Conservation (phyloP, 257 asterid species). For the Gentiana dahurica region DNA sequence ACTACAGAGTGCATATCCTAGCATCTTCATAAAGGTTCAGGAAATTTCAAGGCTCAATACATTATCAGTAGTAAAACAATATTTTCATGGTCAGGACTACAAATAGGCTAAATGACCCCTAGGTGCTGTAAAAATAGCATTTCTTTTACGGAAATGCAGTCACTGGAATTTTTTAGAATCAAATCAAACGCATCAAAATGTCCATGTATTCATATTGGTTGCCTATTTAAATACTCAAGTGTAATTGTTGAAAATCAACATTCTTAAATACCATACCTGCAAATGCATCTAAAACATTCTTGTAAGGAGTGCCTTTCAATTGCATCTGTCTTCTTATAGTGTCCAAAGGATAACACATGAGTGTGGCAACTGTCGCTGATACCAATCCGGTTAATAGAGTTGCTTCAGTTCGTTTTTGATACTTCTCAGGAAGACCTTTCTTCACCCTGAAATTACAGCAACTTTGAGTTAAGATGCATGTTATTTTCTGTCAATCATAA, state of each 20-base stretch:
- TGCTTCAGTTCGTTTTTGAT: slow-evolving; percentile 78
- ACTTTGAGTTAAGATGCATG: slow-evolving; percentile 4
- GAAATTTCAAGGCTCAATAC: too few species aligned
- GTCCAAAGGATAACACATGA: slow-evolving; percentile 90
- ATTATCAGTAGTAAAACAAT: too few species aligned
- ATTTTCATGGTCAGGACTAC: too few species aligned
- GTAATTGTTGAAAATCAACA: neutral
- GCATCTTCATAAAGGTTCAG: too few species aligned
- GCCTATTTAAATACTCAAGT: too few species aligned
- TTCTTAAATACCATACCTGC: slow-evolving; percentile 35
- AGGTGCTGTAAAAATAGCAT: neutral
- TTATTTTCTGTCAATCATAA: neutral
- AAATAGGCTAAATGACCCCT: too few species aligned
- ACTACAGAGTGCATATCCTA: too few species aligned
- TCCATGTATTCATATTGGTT: too few species aligned
- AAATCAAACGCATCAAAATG: too few species aligned
- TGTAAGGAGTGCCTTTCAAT: slow-evolving; percentile 84
- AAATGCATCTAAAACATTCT: slow-evolving; percentile 65
- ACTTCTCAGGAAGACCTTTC: slow-evolving; percentile 78
- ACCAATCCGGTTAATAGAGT: slow-evolving; percentile 61
- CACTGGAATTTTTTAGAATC: too few species aligned
- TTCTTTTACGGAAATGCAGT: too few species aligned
- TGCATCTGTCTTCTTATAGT: slow-evolving; percentile 96
- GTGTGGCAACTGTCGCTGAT: slow-evolving; percentile 89
- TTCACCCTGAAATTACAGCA: slow-evolving; percentile 56